Evolutionary conservation across 2,329 filamentous ascomycete species (phyloP).

Genomic region (Pyricularia sp.): DNA sequence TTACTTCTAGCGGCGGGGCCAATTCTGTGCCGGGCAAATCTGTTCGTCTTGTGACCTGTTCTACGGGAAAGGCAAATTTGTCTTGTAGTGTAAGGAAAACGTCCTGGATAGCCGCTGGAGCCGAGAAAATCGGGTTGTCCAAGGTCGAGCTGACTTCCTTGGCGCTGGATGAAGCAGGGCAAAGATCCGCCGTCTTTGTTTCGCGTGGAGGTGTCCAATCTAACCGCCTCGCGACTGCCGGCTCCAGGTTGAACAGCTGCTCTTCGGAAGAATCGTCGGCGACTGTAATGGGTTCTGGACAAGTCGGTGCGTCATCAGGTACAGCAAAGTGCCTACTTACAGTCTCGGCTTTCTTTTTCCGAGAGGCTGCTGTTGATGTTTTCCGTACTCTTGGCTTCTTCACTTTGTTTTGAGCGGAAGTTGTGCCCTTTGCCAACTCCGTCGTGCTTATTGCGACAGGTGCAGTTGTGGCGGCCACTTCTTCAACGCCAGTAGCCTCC

Average conservation of each 20-base stretch:
- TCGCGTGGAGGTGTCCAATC: conserved; percentile 54
- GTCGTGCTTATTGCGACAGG: not conserved
- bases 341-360: conserved; percentile 15
- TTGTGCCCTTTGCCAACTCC: not conserved
- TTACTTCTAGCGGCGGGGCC: conserved; percentile 12
- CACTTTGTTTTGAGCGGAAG: not conserved
- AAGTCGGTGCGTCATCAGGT: conserved; percentile 8
- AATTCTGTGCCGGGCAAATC: not conserved
- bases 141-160: conserved; percentile 15
- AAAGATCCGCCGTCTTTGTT: conserved; percentile 8
- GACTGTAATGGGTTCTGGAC: not conserved
- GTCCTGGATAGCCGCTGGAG: conserved; percentile 10
- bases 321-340: conserved; percentile 21
- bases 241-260: conserved; percentile 26
- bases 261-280: not conserved
- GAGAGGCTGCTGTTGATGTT: not conserved
- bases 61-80: conserved; percentile 18
- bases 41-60: conserved; percentile 18
- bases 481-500: not conserved
- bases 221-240: conserved; percentile 39
- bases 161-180: conserved; percentile 19
- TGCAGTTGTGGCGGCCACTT: not conserved
- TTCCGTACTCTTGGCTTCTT: not conserved
- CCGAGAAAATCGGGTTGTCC: conserved; percentile 13
- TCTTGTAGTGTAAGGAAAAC: conserved; percentile 31